A percentile compares a stretch with the other conserved stretches of the same genome.
Evolutionary conservation across 805 yeast species (phyloP).

Genomic region (Komagataella ulmi): DNA sequence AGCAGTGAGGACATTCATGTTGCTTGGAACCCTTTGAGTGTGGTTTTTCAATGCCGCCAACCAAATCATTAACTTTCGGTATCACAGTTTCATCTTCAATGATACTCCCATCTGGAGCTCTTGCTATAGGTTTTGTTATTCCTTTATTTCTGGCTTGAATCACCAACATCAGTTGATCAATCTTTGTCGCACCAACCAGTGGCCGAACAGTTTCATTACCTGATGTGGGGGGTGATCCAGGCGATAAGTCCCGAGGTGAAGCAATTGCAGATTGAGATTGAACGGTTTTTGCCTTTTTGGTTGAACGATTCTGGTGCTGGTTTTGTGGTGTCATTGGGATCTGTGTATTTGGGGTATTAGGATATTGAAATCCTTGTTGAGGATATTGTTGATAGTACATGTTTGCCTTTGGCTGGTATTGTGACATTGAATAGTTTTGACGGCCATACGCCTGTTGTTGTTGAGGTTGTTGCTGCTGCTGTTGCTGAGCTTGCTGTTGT

Average conservation of each 20-base stretch:
- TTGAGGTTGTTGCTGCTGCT: conserved; percentile 11
- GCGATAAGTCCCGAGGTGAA: not conserved
- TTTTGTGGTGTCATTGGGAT: not conserved
- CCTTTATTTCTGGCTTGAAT: conserved; percentile 82
- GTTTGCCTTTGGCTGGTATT: conserved; percentile 4
- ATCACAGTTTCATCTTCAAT: conserved; percentile 35
- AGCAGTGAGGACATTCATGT: conserved; percentile 67
- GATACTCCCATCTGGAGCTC: conserved; percentile 58
- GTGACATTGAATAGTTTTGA: not conserved
- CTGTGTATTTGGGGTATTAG: not conserved
- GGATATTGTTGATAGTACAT: not conserved
- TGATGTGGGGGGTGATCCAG: not conserved
- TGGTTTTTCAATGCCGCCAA: conserved; percentile 73
- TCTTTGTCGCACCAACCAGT: conserved; percentile 72
- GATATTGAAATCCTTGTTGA: not conserved
- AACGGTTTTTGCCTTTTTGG: not conserved
- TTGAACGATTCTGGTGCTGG: not conserved
- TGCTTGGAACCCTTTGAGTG: conserved; percentile 29
- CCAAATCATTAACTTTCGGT: conserved; percentile 50
- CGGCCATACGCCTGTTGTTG: conserved; percentile 3
- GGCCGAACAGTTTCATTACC: conserved; percentile 23
- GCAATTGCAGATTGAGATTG: not conserved
- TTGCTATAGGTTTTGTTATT: conserved; percentile 46
- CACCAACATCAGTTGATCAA: conserved; percentile 83
- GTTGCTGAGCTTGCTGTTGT: conserved; percentile 4